Conservation (phyloP, 768 basidiomycete genomes). For the Lactarius hatsudake region DNA sequence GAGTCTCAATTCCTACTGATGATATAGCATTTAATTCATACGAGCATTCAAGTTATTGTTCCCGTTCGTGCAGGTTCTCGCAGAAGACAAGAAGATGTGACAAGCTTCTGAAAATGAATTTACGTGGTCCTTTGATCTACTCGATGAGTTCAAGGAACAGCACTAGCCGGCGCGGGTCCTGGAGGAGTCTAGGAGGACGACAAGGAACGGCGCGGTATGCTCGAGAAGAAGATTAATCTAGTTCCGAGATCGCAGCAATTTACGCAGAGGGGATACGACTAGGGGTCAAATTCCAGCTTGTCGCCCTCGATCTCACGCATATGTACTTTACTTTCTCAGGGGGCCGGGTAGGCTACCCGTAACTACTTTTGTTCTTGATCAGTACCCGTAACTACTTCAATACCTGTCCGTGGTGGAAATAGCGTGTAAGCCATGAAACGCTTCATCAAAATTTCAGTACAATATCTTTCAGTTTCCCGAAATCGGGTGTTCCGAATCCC, state of each 20-base stretch:
- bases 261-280: neutral
- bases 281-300: neutral
- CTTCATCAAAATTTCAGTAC: slow-evolving; percentile 26
- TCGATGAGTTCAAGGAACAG: neutral
- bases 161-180: neutral
- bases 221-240: neutral
- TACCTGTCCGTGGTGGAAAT: neutral
- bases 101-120: neutral
- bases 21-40: no score
- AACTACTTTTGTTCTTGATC: neutral
- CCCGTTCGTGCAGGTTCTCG: no score
- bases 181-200: no score
- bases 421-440: neutral
- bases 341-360: neutral
- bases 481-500: slow-evolving; percentile 55
- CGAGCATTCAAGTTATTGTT: no score
- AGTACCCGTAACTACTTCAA: neutral
- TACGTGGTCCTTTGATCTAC: neutral
- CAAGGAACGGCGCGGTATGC: neutral
- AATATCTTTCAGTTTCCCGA: slow-evolving; percentile 44
- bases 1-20: no score
- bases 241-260: neutral
- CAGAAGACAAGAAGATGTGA: neutral
- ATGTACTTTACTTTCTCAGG: neutral
- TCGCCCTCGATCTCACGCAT: neutral